A percentile compares a stretch with the other conserved stretches of the same genome.
phyloP scores from a whole-genome alignment of 1,284 basidiomycete genomes.

The Boletus semigastroideus region DNA sequence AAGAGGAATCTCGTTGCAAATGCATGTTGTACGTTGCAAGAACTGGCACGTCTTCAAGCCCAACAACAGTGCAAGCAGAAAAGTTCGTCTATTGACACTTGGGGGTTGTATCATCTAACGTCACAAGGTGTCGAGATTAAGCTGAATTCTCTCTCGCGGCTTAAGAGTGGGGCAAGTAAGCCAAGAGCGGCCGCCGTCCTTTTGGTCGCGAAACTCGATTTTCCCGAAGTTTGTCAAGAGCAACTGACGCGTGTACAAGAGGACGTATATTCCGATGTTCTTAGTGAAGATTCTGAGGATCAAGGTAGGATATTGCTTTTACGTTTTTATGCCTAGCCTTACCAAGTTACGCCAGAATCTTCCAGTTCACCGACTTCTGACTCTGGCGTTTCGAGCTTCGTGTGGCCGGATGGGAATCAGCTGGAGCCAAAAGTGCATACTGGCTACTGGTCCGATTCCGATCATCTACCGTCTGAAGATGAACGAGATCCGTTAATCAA shows the following conservation, averaged over 20 bases:
- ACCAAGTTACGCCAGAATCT: constrained; percentile 9
- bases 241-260: not conserved
- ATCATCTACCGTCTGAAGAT: constrained; percentile 17
- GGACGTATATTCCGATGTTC: not conserved
- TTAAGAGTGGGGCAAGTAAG: constrained; percentile 13
- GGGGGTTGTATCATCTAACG: constrained; percentile 6
- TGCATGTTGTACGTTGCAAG: constrained; percentile 47
- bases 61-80: constrained; percentile 34
- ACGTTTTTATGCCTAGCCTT: not conserved
- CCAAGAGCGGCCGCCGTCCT: constrained; percentile 3
- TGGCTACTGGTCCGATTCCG: constrained; percentile 31
- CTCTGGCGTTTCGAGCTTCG: constrained; percentile 4
- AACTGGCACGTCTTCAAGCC: constrained; percentile 48
- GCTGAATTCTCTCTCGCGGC: constrained; percentile 15
- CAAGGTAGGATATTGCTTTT: constrained; percentile 8
- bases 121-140: constrained; percentile 40
- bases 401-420: constrained; percentile 13
- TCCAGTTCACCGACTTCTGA: constrained; percentile 13
- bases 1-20: constrained; percentile 53
- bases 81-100: constrained; percentile 36
- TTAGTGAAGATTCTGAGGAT: constrained; percentile 9
- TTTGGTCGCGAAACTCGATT: constrained; percentile 23
- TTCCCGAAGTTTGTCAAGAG: not conserved
- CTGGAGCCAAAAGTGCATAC: constrained; percentile 14
- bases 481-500: constrained; percentile 21